Evolutionary conservation across 73 alveolate species (phyloP).

Genomic region (Tetrahymena borealis): DNA sequence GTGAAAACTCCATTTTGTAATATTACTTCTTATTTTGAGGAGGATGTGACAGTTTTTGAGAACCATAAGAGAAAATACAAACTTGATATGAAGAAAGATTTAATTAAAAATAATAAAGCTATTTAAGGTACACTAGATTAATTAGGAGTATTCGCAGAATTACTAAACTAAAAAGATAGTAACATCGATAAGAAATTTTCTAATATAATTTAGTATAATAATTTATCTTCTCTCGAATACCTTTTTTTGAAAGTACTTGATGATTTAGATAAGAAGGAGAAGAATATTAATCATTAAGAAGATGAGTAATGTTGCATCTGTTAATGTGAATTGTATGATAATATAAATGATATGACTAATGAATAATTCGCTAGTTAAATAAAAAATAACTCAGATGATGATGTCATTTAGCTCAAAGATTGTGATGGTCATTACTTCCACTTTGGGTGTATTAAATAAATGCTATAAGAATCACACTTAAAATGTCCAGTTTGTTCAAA

Average conservation of each 20-base stretch:
- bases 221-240: background rate
- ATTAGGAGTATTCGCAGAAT: background rate
- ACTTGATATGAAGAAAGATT: background rate
- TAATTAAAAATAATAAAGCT: background rate
- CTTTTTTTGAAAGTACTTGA: background rate
- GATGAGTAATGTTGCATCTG: background rate
- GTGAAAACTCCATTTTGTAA: background rate
- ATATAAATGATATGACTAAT: background rate
- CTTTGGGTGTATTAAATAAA: conserved; percentile 50
- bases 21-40: background rate
- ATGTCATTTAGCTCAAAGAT: background rate
- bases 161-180: background rate
- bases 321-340: background rate
- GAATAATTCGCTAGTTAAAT: background rate
- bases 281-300: background rate
- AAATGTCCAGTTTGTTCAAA: conserved; percentile 71
- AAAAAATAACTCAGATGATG: background rate
- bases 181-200: background rate
- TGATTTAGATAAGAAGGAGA: background rate
- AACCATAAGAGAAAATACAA: background rate
- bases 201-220: background rate
- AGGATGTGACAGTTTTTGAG: background rate
- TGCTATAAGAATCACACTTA: conserved; percentile 25
- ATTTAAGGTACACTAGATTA: background rate
- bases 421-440: conserved; percentile 56